These are phyloP conservation scores for Neurospora sp. DNA, from an alignment of 495 filamentous ascomycete species.

Conservation along the genomic window DNA sequence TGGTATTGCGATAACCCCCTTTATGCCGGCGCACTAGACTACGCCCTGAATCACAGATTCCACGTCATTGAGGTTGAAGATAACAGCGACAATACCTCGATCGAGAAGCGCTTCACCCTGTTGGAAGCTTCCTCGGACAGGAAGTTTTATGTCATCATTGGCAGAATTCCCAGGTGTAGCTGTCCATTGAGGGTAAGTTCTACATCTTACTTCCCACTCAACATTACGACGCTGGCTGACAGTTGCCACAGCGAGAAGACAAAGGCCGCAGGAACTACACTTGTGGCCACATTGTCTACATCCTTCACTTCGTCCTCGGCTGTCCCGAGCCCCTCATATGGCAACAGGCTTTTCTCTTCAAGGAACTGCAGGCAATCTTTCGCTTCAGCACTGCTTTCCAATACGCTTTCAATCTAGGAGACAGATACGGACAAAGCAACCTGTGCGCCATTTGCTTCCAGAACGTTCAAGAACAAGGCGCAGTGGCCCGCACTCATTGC, in stretches of 20 bases:
- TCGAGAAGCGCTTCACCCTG: not conserved
- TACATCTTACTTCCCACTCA: too few species aligned
- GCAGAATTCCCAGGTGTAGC: not conserved
- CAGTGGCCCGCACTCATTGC: too few species aligned
- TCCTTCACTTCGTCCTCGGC: not conserved
- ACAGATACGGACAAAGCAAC: too few species aligned
- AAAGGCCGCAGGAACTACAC: not conserved
- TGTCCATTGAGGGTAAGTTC: not conserved
- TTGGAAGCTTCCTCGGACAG: not conserved
- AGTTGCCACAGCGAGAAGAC: too few species aligned
- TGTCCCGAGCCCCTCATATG: not conserved
- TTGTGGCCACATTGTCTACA: not conserved
- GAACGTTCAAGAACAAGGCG: too few species aligned
- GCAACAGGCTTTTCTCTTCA: not conserved
- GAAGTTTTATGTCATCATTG: not conserved
- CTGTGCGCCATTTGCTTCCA: too few species aligned
- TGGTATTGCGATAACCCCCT: not conserved
- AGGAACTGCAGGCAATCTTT: not conserved
- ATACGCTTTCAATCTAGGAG: too few species aligned
- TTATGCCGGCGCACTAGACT: not conserved
- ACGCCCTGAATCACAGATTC: not conserved
- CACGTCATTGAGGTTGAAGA: not conserved
- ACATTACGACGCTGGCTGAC: too few species aligned
- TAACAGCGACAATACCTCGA: not conserved
- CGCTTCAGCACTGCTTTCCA: not conserved